A percentile compares a stretch with the other conserved stretches of the same genome.
Evolutionary conservation across 441 rosid genomes (phyloP).

Genomic region (Erodium trifolium): DNA sequence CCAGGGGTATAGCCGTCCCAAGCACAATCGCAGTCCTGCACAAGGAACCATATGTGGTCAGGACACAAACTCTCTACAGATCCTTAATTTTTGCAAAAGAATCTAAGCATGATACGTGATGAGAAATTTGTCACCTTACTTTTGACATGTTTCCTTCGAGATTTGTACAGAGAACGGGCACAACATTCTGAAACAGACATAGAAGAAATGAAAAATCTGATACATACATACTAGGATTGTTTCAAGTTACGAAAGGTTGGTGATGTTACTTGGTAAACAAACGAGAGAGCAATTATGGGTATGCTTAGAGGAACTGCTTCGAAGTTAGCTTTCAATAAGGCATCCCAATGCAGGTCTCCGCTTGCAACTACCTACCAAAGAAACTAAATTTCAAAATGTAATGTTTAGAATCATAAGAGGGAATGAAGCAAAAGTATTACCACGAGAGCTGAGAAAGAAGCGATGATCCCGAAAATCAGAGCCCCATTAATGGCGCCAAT

Average conservation of each 20-base stretch:
- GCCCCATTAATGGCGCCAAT: slow-evolving; percentile 78
- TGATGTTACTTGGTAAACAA: slow-evolving; percentile 81
- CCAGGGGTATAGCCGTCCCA: slow-evolving; percentile 85
- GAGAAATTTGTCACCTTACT: slow-evolving; percentile 63
- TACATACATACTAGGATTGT: slow-evolving; percentile 12
- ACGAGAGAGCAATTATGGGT: slow-evolving; percentile 87
- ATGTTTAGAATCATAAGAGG: not conserved
- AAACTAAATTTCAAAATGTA: slow-evolving; percentile 7
- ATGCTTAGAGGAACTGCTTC: slow-evolving; percentile 89
- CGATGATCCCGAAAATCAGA: slow-evolving; percentile 59
- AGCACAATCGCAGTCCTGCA: slow-evolving; percentile 70
- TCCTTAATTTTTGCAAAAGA: not conserved
- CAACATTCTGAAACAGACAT: slow-evolving; percentile 61
- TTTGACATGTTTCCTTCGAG: slow-evolving; percentile 91
- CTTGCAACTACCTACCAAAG: slow-evolving; percentile 62
- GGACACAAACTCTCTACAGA: not conserved
- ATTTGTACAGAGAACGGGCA: slow-evolving; percentile 85
- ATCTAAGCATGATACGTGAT: not conserved
- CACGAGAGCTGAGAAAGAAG: slow-evolving; percentile 80
- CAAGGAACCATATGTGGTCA: no score
- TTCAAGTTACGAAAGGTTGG: slow-evolving; percentile 13
- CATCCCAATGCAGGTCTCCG: slow-evolving; percentile 64
- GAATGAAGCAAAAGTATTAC: slow-evolving; percentile 29
- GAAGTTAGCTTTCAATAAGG: slow-evolving; percentile 80
- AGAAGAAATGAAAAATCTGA: slow-evolving; percentile 1